Evolutionary conservation across 805 yeast species (phyloP).

Genomic region (Kodamaea fukazawae): DNA sequence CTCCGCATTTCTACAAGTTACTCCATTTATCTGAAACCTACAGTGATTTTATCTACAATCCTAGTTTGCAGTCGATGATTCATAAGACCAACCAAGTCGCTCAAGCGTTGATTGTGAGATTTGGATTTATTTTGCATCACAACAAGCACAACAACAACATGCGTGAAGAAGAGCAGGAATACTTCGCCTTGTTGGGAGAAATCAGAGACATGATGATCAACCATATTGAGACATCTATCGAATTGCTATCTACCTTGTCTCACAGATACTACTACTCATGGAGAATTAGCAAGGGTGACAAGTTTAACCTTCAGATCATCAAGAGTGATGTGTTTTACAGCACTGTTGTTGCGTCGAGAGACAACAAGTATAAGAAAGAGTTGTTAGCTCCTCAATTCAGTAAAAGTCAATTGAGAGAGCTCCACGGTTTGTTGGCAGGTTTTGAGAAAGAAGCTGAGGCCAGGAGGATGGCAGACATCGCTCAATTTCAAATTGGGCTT

Average conservation of each 20-base stretch:
- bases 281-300: slow-evolving; percentile 42
- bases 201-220: slow-evolving; percentile 21
- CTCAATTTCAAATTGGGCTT: too few relatives aligned
- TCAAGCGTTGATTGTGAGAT: slow-evolving; percentile 29
- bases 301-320: slow-evolving; percentile 29
- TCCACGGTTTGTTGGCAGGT: slow-evolving; percentile 1
- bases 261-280: slow-evolving; percentile 45
- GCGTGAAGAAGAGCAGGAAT: slow-evolving; percentile 18
- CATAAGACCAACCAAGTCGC: slow-evolving; percentile 35
- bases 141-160: slow-evolving; percentile 23
- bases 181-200: slow-evolving; percentile 9
- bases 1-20: slow-evolving; percentile 18
- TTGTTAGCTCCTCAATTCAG: slow-evolving; percentile 6
- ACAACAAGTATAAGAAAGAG: slow-evolving; percentile 7
- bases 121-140: slow-evolving; percentile 27
- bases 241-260: slow-evolving; percentile 38
- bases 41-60: slow-evolving; percentile 24
- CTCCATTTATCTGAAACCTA: slow-evolving; percentile 16
- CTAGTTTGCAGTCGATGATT: slow-evolving; percentile 28
- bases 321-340: slow-evolving; percentile 29
- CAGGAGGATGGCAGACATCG: too few relatives aligned
- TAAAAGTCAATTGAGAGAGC: slow-evolving; percentile 8
- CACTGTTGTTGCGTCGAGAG: slow-evolving; percentile 6
- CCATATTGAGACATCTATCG: slow-evolving; percentile 24
- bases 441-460: slow-evolving; percentile 1